Conservation (phyloP, 148 eudicot genomes). For the Heliamphora exappendiculata region DNA sequence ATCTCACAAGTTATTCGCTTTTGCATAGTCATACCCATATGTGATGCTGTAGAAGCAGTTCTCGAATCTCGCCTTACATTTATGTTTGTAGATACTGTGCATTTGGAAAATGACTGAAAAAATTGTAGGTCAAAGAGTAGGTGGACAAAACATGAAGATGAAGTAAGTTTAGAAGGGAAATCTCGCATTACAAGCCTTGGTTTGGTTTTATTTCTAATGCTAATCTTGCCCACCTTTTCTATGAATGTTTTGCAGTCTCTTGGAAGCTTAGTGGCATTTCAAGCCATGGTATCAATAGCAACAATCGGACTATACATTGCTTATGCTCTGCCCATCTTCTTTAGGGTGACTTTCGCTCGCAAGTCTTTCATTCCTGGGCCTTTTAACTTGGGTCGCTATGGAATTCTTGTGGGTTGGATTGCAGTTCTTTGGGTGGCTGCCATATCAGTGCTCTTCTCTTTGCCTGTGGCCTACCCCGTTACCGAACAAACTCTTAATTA, state of each 20-base stretch:
- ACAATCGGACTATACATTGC: slow-evolving; percentile 89
- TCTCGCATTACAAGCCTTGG: too few species aligned
- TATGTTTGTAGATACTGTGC: not conserved
- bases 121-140: not conserved
- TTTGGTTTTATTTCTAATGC: not conserved
- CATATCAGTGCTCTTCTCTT: slow-evolving; percentile 71
- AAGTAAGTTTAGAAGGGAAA: not conserved
- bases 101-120: not conserved
- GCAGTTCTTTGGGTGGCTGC: slow-evolving; percentile 79
- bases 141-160: not conserved
- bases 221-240: not conserved
- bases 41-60: not conserved
- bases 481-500: slow-evolving; percentile 68
- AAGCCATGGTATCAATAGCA: slow-evolving; percentile 94
- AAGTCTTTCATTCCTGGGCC: slow-evolving; percentile 83
- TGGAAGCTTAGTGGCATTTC: slow-evolving; percentile 88
- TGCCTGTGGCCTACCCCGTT: slow-evolving; percentile 81
- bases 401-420: slow-evolving; percentile 69
- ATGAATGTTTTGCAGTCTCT: slow-evolving; percentile 52
- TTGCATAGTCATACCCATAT: too few species aligned
- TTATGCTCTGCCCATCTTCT: slow-evolving; percentile 82
- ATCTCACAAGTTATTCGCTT: not conserved
- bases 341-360: slow-evolving; percentile 79
- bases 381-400: slow-evolving; percentile 72
- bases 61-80: not conserved